phyloP scores from a whole-genome alignment of 768 basidiomycete genomes.

The Lactarius pseudohatsudake region DNA sequence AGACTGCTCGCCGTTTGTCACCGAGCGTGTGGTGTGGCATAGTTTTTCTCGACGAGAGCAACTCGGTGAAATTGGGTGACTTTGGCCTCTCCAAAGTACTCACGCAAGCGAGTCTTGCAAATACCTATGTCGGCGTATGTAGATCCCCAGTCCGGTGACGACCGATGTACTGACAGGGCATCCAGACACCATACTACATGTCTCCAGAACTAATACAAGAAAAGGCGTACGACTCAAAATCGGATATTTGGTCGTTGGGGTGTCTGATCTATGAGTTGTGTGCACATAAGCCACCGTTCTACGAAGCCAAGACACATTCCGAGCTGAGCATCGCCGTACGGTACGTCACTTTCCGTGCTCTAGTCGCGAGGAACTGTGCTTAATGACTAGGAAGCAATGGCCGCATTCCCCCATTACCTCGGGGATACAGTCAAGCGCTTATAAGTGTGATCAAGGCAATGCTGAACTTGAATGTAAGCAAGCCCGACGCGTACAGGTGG shows the following conservation, averaged over 20 bases:
- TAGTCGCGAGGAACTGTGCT: background rate
- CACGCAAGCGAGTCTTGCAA: conserved; percentile 83
- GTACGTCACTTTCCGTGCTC: conserved; percentile 39
- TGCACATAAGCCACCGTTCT: conserved; percentile 89
- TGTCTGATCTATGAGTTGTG: conserved; percentile 97
- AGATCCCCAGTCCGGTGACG: background rate
- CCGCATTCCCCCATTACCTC: conserved; percentile 86
- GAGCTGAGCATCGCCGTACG: conserved; percentile 83
- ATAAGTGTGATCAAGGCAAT: conserved; percentile 80
- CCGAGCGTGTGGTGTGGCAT: conserved; percentile 6
- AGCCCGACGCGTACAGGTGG: background rate
- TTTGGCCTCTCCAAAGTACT: conserved; percentile 96
- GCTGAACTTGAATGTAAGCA: conserved; percentile 76
- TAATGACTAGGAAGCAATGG: conserved; percentile 54
- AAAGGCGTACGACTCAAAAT: conserved; percentile 95
- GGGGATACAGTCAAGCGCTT: conserved; percentile 74
- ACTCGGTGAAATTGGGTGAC: conserved; percentile 93
- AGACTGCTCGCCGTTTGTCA: background rate
- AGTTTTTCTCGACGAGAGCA: conserved; percentile 89
- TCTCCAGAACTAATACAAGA: conserved; percentile 98
- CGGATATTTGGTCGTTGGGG: conserved; percentile 97
- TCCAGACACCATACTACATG: conserved; percentile 99
- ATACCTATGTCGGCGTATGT: conserved; percentile 94
- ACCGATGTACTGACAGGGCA: background rate
- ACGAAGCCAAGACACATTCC: conserved; percentile 86